Base-by-base conservation (phyloP, 495 filamentous ascomycete species). In the Extremus antarcticus region DNA sequence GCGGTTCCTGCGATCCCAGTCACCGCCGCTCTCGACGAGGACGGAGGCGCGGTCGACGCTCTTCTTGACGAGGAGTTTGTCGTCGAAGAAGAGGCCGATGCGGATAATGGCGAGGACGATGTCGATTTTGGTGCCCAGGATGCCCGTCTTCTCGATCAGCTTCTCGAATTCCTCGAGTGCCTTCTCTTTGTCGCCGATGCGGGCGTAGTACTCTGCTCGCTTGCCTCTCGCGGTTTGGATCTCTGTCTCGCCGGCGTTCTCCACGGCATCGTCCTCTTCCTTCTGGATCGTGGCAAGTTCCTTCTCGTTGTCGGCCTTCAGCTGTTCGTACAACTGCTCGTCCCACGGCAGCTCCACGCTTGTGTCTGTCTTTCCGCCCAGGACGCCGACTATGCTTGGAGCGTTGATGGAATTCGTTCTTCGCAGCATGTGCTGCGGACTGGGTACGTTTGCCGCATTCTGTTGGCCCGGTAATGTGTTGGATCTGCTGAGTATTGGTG, bases 1-100 rank as follows among this genome's bases (percentile, higher is more conserved):
- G 48, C 92, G 85, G 71, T 98, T 98, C 66, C 92, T 83, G 24
- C 92, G 86, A 70, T 98, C 92, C 92, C 92, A 98, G 68, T 98
- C 92, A 60, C 92, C 92, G 61, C 92, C 92, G 56, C 81, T 86
- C 64, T 98, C 92, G 21, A 96, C 87, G 25, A 98, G 76, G 16
- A 84, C 79, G 74, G 88, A 86, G 57, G 92, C 92, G 9, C 92
- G 84, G 58, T 95, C 88, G 43, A 97, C 81, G 32, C 85, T 87
- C 74, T 94, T 95, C 79, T 90, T 95, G 51, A 94, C 92, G 19
- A 87, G 80, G 32, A 85, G 59, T 69, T 87, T 86, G 67, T 98
- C 92, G 56, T 87, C 88, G 64, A 95, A 98, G 75, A 97, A 97
- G 46, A 98, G 79, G 24, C 87, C 88, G 69, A 96, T 84, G 41